Evolutionary conservation across 345 rosid species (phyloP).

Genomic region (Erucastrum elatum): DNA sequence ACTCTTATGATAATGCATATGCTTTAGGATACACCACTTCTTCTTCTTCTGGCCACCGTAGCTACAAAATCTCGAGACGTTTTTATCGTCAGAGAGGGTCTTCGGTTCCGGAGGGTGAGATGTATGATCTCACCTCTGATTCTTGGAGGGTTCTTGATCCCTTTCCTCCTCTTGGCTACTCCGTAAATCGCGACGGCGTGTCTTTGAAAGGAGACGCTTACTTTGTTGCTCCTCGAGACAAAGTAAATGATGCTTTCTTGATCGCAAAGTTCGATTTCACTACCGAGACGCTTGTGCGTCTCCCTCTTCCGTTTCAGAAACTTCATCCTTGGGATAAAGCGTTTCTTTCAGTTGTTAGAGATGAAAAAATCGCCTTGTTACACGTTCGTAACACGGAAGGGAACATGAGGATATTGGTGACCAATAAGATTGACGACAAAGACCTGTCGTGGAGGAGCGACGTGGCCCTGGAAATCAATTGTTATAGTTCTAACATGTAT

Average conservation of each 20-base stretch:
- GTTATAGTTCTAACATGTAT: neutral
- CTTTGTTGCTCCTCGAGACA: neutral
- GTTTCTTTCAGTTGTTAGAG: no score
- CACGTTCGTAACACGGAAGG: no score
- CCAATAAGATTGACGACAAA: no score
- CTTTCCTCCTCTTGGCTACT: no score
- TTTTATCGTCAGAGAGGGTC: neutral
- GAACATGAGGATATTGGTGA: no score
- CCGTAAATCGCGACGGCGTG: neutral
- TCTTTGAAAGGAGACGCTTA: neutral
- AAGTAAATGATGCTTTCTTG: neutral
- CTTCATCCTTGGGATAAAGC: no score
- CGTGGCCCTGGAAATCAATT: no score
- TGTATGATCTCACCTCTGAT: no score
- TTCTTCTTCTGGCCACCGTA: neutral
- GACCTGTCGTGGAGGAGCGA: no score
- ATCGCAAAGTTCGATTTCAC: neutral
- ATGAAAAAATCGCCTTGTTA: no score
- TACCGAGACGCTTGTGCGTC: neutral
- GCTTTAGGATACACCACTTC: neutral
- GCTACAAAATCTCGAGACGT: neutral
- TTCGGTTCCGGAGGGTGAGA: neutral
- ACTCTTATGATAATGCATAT: neutral
- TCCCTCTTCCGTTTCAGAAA: neutral
- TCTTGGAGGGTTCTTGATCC: no score